phyloP scores from a whole-genome alignment of 2,329 filamentous ascomycete genomes.

The Setomelanomma holmii region DNA sequence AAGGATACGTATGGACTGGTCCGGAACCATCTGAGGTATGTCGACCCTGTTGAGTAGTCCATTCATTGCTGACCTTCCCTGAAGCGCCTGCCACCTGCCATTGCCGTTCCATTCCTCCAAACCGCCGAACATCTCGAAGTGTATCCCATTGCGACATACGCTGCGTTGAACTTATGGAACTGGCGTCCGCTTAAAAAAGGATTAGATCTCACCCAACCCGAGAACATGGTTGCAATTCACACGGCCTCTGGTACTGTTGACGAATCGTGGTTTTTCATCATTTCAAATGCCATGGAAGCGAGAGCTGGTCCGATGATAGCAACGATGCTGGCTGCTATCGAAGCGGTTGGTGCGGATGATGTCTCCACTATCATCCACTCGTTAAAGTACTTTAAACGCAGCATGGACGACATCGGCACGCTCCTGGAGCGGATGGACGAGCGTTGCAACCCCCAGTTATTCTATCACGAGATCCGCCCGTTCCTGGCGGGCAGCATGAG shows the following conservation, averaged over 20 bases:
- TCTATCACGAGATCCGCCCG: conserved; percentile 61
- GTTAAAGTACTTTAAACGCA: conserved; percentile 50
- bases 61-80: neutral
- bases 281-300: conserved; percentile 62
- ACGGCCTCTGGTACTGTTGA: conserved; percentile 45
- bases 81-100: conserved; percentile 39
- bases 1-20: conserved; percentile 83
- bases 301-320: conserved; percentile 56
- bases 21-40: conserved; percentile 71
- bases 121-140: conserved; percentile 42
- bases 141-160: conserved; percentile 43
- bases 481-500: conserved; percentile 62
- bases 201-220: conserved; percentile 33
- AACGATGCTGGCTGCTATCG: conserved; percentile 57
- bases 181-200: conserved; percentile 30
- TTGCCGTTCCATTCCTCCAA: conserved; percentile 39
- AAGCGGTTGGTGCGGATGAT: conserved; percentile 52
- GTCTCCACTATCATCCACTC: conserved; percentile 46
- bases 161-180: conserved; percentile 46
- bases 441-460: conserved; percentile 55
- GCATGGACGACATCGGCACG: conserved; percentile 49
- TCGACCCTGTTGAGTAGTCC: neutral
- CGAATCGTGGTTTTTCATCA: conserved; percentile 56
- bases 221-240: conserved; percentile 37
- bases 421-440: conserved; percentile 61